Conservation (phyloP, 352 stramenopile genomes). For the Saprolegnia parasitica region DNA sequence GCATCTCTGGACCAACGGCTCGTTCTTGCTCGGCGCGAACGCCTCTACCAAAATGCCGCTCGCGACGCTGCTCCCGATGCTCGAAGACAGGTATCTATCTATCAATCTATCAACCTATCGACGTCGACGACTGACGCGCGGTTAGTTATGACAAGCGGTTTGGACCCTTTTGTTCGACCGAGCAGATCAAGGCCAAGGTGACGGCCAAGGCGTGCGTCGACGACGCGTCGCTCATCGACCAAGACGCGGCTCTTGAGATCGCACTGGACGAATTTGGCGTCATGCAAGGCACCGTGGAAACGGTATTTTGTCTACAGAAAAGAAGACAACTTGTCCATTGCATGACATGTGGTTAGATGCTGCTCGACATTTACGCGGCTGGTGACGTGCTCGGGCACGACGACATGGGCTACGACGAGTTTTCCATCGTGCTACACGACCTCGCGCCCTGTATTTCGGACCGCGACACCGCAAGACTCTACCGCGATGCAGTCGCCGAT, state of each 20-base stretch:
- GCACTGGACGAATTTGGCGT: constrained; percentile 56
- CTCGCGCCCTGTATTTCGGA: constrained; percentile 51
- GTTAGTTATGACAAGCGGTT: constrained; percentile 42
- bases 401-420: constrained; percentile 69
- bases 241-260: constrained; percentile 53
- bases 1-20: constrained; percentile 26
- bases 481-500: constrained; percentile 19
- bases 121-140: neutral
- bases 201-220: constrained; percentile 34
- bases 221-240: constrained; percentile 60
- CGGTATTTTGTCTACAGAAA: neutral
- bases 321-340: neutral
- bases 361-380: constrained; percentile 62
- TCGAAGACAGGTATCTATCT: constrained; percentile 19
- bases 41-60: constrained; percentile 4
- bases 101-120: neutral
- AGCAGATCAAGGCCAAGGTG: constrained; percentile 42
- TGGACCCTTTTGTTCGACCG: constrained; percentile 53
- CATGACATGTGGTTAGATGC: constrained; percentile 38
- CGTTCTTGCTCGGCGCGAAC: constrained; percentile 5
- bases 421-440: constrained; percentile 53
- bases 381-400: constrained; percentile 66
- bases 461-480: constrained; percentile 42
- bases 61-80: neutral
- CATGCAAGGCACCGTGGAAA: constrained; percentile 47